A percentile compares a stretch with the other conserved stretches of the same genome.
Evolutionary conservation across 306 rosid species (phyloP).

Genomic region (Vigna radiata): DNA sequence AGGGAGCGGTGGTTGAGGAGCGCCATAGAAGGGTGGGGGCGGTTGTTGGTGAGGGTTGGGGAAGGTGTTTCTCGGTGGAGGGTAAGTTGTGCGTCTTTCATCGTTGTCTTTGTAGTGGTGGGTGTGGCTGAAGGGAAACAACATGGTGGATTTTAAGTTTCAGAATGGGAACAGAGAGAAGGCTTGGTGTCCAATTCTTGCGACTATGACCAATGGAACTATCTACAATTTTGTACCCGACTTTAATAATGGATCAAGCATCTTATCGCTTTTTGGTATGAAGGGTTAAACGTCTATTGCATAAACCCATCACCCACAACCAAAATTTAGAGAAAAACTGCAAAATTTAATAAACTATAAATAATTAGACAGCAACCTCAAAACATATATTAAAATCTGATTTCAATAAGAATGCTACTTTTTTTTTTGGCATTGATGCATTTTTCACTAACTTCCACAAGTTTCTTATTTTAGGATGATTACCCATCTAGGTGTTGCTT

Average conservation of each 20-base stretch:
- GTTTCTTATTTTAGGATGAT: background rate
- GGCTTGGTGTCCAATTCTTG: background rate
- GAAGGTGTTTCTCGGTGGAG: constrained; percentile 37
- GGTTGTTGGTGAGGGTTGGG: constrained; percentile 2
- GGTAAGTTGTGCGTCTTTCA: background rate
- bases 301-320: background rate
- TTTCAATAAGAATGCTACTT: background rate
- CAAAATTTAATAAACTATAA: background rate
- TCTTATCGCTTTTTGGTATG: background rate
- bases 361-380: background rate
- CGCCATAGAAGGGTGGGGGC: constrained; percentile 28
- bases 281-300: background rate
- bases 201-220: background rate
- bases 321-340: too few species aligned
- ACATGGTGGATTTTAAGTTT: constrained; percentile 45
- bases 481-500: background rate
- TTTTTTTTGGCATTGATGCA: background rate
- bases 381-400: background rate
- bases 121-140: constrained; percentile 41
- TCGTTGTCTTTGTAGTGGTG: constrained; percentile 23
- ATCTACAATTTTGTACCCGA: background rate
- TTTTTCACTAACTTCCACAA: background rate
- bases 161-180: background rate
- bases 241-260: background rate
- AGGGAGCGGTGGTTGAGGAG: constrained; percentile 9